Percentiles rank a stretch among this genome's conserved stretches.
Conservation (phyloP, 352 stramenopile species). For the Peronospora belbahrii region DNA sequence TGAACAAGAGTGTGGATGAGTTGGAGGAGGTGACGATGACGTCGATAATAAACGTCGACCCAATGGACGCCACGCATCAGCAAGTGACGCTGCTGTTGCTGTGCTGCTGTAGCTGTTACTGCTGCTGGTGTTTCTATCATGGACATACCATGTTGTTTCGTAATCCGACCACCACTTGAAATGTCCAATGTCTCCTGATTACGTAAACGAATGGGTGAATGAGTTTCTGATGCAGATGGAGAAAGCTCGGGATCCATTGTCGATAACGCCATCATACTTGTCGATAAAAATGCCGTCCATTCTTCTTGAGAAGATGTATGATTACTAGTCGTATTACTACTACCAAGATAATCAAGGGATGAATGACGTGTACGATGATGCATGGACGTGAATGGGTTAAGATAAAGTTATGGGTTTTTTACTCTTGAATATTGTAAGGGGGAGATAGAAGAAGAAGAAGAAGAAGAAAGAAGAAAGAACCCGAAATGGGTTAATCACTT, state of each 20-base stretch:
- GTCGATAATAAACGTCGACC: slow-evolving; percentile 38
- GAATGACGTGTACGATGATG: slow-evolving; percentile 55
- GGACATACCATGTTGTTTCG: slow-evolving; percentile 38
- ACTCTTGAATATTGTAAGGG: too few relatives aligned
- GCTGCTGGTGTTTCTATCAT: slow-evolving; percentile 37
- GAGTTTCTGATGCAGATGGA: neutral
- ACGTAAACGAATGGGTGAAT: slow-evolving; percentile 10
- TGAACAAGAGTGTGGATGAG: slow-evolving; percentile 14
- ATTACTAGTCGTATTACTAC: too few relatives aligned
- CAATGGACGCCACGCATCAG: slow-evolving; percentile 40
- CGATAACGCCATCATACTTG: slow-evolving; percentile 52
- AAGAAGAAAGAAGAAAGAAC: too few relatives aligned
- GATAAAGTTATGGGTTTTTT: too few relatives aligned
- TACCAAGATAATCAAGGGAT: slow-evolving; percentile 45
- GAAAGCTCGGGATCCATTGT: slow-evolving; percentile 26
- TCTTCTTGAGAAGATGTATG: slow-evolving; percentile 35
- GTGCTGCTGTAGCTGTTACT: too few relatives aligned
- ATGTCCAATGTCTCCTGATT: slow-evolving; percentile 2
- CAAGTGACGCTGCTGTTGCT: slow-evolving; percentile 22
- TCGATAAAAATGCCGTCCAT: slow-evolving; percentile 55
- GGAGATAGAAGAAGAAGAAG: too few relatives aligned
- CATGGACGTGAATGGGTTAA: too few relatives aligned
- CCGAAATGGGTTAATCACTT: too few relatives aligned
- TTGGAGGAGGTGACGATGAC: slow-evolving; percentile 22
- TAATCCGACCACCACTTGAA: neutral